Evolutionary conservation across 768 basidiomycete species (phyloP).

Genomic region (Lactarius akahatsu): DNA sequence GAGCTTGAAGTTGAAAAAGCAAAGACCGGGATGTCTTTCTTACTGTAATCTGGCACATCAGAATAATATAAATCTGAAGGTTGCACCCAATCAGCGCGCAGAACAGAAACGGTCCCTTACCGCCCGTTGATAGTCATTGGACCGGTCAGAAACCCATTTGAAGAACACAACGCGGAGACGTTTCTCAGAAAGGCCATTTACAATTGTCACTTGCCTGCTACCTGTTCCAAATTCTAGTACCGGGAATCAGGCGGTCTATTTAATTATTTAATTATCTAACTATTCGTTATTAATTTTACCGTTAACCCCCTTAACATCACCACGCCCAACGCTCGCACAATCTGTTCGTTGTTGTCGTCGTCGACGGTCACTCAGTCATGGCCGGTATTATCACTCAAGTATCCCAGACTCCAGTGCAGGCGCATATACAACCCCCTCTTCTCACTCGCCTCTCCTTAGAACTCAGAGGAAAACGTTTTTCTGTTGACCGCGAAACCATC

Average conservation of each 20-base stretch:
- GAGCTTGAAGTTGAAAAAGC: conserved; percentile 15
- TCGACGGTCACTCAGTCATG: conserved; percentile 33
- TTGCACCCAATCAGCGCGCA: conserved; percentile 24
- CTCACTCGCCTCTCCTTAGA: conserved; percentile 89
- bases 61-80: conserved; percentile 26
- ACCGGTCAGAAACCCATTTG: conserved; percentile 26
- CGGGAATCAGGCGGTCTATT: conserved; percentile 13
- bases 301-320: not conserved
- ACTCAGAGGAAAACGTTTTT: conserved; percentile 86
- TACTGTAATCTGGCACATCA: conserved; percentile 22
- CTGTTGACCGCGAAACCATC: conserved; percentile 94
- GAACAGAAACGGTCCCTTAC: conserved; percentile 25
- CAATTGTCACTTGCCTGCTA: conserved; percentile 20
- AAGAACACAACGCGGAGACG: conserved; percentile 20
- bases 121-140: conserved; percentile 26
- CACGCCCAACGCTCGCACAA: not conserved
- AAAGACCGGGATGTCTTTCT: conserved; percentile 17
- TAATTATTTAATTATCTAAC: conserved; percentile 1
- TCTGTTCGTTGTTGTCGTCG: not conserved
- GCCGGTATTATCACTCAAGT: conserved; percentile 51
- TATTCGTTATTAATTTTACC: not conserved
- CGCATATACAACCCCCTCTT: conserved; percentile 80
- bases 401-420: conserved; percentile 60
- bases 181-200: conserved; percentile 22
- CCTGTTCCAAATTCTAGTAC: conserved; percentile 1